Evolutionary conservation across 2,329 filamentous ascomycete genomes (phyloP).

Genomic region (Hymenoscyphus infarciens): DNA sequence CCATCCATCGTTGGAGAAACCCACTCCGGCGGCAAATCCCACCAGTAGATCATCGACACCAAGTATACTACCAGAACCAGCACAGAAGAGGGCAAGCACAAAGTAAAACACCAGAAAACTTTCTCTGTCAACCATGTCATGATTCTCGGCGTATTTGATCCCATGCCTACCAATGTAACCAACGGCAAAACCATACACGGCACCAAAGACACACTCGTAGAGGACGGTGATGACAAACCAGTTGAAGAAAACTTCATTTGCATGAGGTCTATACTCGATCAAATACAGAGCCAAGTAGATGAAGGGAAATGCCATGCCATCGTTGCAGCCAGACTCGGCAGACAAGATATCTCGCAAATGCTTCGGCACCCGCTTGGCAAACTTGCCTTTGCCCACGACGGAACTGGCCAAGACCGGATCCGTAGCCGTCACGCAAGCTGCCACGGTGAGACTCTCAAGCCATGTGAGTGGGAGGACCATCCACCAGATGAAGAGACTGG

Average conservation of each 20-base stretch:
- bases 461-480: slow-evolving; percentile 75
- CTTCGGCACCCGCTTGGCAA: slow-evolving; percentile 94
- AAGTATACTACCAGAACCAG: slow-evolving; percentile 85
- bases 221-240: slow-evolving; percentile 88
- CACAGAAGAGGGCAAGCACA: slow-evolving; percentile 87
- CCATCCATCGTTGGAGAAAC: slow-evolving; percentile 99
- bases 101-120: slow-evolving; percentile 99
- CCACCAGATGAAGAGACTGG: slow-evolving; percentile 93
- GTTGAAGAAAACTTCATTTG: slow-evolving; percentile 68
- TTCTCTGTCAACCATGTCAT: slow-evolving; percentile 86
- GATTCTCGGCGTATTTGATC: slow-evolving; percentile 82
- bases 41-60: slow-evolving; percentile 92
- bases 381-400: slow-evolving; percentile 98
- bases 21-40: slow-evolving; percentile 93
- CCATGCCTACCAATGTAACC: slow-evolving; percentile 88
- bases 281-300: slow-evolving; percentile 90
- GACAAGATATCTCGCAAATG: slow-evolving; percentile 94
- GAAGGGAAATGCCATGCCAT: slow-evolving; percentile 99
- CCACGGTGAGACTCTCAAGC: slow-evolving; percentile 82
- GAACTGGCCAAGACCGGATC: slow-evolving; percentile 96
- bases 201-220: slow-evolving; percentile 94
- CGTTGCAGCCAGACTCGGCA: slow-evolving; percentile 96
- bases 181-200: slow-evolving; percentile 79
- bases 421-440: slow-evolving; percentile 94
- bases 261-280: slow-evolving; percentile 71